Evolutionary conservation across 148 eudicot species (phyloP), one percentile per base, ranked within the genome.

Genomic region (Persicaria tinctoria): DNA sequence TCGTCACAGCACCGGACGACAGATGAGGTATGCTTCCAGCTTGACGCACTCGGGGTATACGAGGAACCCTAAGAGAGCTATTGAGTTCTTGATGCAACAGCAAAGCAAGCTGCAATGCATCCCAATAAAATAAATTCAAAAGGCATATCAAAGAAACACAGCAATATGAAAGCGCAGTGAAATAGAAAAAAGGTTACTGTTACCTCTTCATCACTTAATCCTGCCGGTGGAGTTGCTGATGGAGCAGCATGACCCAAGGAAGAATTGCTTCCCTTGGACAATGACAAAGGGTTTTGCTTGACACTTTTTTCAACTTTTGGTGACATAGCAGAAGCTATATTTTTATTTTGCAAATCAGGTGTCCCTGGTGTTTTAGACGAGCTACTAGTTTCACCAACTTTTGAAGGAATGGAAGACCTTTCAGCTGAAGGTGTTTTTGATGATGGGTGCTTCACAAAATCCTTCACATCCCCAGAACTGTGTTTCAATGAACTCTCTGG

Each of bases 171-270:
- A 44, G 56, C 54, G 5, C 41, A 8, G 8, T 53, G 11, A 1
- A 0, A 20, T 41, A 14, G 4, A 60, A 66, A 68, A 72, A 57
- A 20, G 59, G 57, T 48, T 14, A 17, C 20, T 45, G 14, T 74
- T 49, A 92, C 99, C 99, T 95, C 96, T 86, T 95, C 99, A 78
- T 95, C 99, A 81, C 97, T 94, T 78, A 94, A 81, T 77, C 84
- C 82, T 70, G 96, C 85, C 78, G 97, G 81, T 80, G 87, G 51
- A 83, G 54, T 91, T 55, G 93, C 79, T 27, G 91, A 76, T 79
- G 86, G 86, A 74, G 86, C 77, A 82, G 83, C 79, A 64, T 87
- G 83, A 78, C 83, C 81, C 20, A 60, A 74, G 68, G 83, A 55
- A 75, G 88, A 71, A 80, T 84, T 82, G 76, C 81, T 82, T 53